Base-by-base conservation (phyloP, 2,329 filamentous ascomycete genomes). In the Monosporascus cannonballus region DNA sequence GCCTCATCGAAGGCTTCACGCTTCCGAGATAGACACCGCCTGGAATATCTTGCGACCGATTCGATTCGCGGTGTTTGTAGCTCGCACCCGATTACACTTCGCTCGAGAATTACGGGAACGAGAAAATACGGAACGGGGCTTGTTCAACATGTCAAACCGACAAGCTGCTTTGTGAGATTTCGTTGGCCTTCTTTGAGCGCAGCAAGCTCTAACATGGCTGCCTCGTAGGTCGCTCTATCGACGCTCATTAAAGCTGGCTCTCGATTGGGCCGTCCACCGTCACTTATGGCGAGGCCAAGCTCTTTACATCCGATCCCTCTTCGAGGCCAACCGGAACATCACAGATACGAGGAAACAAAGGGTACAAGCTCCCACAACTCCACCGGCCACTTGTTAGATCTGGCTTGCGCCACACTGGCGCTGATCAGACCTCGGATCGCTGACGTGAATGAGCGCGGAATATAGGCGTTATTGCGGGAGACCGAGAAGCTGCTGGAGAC, bases 281-380 rank as follows among this genome's bases (percentile, higher is more conserved):
- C 84, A 93, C 65, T 75, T 96, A 56, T 99, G 94, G 93, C 87
- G 94, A 64, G 92, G 93, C 57, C 94, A 97, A 73, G 94, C 94
- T 34, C 77, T 97, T 58, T 97, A 99, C 72, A 96, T 99, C 65
- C 87, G 94, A 64, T 91, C 88, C 38, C 80, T 97, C 15, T 99
- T 97, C 69, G 94, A 99, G 71, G 90, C 90, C 53, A 97, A 99
- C 73, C 89, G 84, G 69, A 78, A 90, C 68, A 78, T 97, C 55
- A 84, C 81, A 53, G 90, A 96, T 67, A 89, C 90, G 37, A 84
- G 90, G 72, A 88, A 92, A 73, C 88, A 93, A 74, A 86, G 86
- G 74, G 93, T 96, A 80, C 58, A 18, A 18, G 11, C 56, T 41
- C 15, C 46, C 44, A 11, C 44, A 47, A n/a, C 22, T 15, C 39